phyloP scores from a whole-genome alignment of 768 basidiomycete genomes.

The Phaeotremella skinneri region DNA sequence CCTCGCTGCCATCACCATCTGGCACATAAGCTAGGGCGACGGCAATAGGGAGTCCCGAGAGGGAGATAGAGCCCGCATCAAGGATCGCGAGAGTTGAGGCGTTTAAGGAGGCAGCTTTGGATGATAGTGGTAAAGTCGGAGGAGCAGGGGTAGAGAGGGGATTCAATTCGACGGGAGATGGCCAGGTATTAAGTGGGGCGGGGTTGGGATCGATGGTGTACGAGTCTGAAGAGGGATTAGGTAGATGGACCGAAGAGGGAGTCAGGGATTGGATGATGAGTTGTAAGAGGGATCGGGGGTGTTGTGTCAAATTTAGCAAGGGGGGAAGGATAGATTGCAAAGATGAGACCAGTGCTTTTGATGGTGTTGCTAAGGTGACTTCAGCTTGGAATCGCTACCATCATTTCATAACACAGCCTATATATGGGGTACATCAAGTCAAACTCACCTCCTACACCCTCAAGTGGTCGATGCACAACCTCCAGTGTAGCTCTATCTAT shows the following conservation, averaged over 20 bases:
- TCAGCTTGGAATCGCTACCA: not conserved
- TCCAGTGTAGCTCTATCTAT: conserved; percentile 53
- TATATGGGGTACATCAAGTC: conserved; percentile 5
- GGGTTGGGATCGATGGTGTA: conserved; percentile 5
- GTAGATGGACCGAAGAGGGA: conserved; percentile 27
- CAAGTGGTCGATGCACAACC: conserved; percentile 51
- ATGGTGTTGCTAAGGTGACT: conserved; percentile 42
- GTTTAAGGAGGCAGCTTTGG: conserved; percentile 50
- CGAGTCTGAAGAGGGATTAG: not conserved
- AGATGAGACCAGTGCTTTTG: conserved; percentile 45
- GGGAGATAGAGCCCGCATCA: conserved; percentile 47
- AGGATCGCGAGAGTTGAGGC: conserved; percentile 49
- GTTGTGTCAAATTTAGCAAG: conserved; percentile 47
- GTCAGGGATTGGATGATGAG: conserved; percentile 53
- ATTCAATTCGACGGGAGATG: conserved; percentile 13
- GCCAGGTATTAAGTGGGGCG: conserved; percentile 20
- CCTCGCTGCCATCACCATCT: conserved; percentile 6
- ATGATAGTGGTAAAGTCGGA: conserved; percentile 4
- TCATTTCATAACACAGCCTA: not conserved
- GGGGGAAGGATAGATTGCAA: conserved; percentile 46
- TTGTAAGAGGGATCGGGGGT: conserved; percentile 54
- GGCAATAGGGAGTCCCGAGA: conserved; percentile 43
- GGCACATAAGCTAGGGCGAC: conserved; percentile 33
- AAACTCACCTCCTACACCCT: conserved; percentile 50
- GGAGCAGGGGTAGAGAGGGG: conserved; percentile 2